A percentile compares a stretch with the other conserved stretches of the same genome.
phyloP scores from a whole-genome alignment of 192 early-diverging fungal genomes.

The Linnemannia schmuckeri region DNA sequence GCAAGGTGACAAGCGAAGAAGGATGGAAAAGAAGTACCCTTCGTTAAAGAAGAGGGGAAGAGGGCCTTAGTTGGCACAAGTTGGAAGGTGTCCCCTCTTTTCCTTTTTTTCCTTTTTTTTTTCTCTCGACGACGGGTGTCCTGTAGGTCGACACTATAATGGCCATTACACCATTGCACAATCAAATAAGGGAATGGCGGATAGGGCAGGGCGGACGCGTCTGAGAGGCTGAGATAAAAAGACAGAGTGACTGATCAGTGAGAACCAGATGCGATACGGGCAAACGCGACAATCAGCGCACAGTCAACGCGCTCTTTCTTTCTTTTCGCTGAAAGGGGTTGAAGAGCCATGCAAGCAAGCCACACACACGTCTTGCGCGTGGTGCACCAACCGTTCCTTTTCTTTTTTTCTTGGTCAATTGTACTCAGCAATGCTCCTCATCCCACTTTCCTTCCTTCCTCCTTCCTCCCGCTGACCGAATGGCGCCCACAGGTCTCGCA shows the following conservation, averaged over 20 bases:
- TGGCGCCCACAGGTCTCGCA: constrained; percentile 35
- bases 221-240: not conserved
- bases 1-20: not conserved
- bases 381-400: not conserved
- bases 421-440: not conserved
- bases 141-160: not conserved
- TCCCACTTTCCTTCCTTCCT: not conserved
- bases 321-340: not conserved
- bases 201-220: not conserved
- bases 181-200: not conserved
- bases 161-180: not conserved
- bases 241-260: not conserved
- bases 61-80: not conserved
- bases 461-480: not conserved
- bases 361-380: not conserved
- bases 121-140: not conserved
- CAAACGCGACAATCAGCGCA: not conserved
- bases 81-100: not conserved
- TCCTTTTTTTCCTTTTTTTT: not conserved
- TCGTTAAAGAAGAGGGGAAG: no score
- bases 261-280: not conserved
- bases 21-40: no score
- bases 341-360: not conserved
- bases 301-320: no score
- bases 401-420: not conserved